phyloP scores from a whole-genome alignment of 106 monocot species.

The Amphibolis antarctica region DNA sequence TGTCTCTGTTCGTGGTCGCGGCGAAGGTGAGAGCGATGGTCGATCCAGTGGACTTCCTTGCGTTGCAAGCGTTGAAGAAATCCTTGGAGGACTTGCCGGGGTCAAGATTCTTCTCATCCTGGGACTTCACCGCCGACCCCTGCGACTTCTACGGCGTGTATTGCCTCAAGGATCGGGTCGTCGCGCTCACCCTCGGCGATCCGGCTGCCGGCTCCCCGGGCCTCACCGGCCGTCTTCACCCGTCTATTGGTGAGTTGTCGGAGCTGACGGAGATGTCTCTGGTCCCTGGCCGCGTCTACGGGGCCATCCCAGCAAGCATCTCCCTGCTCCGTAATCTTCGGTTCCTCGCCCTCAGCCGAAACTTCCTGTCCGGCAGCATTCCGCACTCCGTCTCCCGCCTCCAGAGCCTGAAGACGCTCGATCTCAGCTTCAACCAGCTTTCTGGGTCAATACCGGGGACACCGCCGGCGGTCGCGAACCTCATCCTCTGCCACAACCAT shows the following conservation, averaged over 20 bases:
- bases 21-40: neutral
- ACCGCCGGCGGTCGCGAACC: constrained; percentile 2
- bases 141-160: constrained; percentile 24
- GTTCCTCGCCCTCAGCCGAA: constrained; percentile 20
- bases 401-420: constrained; percentile 10
- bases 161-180: constrained; percentile 13
- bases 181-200: constrained; percentile 21
- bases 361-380: constrained; percentile 13
- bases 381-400: constrained; percentile 7
- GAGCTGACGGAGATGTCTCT: constrained; percentile 20
- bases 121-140: constrained; percentile 27
- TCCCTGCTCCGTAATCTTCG: constrained; percentile 4
- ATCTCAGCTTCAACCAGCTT: constrained; percentile 18
- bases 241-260: constrained; percentile 1
- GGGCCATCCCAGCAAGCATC: constrained; percentile 4
- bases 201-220: constrained; percentile 12
- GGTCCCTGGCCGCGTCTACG: constrained; percentile 11
- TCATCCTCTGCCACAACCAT: constrained; percentile 10
- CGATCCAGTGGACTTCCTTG: constrained; percentile 21
- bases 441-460: constrained; percentile 6
- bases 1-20: neutral
- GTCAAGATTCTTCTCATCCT: constrained; percentile 12
- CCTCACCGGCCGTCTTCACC: constrained; percentile 9
- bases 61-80: constrained; percentile 9
- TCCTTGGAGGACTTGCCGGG: constrained; percentile 13